These are phyloP conservation scores for Carpinus fangiana DNA, from an alignment of 306 rosid genomes.

Conservation along the genomic window DNA sequence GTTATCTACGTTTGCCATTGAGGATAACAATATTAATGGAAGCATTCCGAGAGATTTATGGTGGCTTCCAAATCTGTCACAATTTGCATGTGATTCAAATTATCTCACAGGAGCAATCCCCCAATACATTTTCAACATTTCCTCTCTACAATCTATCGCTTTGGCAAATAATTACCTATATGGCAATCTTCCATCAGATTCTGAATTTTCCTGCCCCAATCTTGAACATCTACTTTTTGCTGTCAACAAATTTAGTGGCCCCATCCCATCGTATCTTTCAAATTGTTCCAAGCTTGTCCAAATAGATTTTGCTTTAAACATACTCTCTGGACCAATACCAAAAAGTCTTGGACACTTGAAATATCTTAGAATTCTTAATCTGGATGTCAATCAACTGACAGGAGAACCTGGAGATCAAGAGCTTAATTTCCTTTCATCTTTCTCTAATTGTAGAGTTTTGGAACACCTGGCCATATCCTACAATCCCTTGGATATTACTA, in stretches of 20 bases:
- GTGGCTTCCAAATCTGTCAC: not conserved
- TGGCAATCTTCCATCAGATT: not conserved
- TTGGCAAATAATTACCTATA: not conserved
- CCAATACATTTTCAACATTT: not conserved
- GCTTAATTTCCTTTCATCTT: not conserved
- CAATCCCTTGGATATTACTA: not conserved
- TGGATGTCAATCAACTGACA: not conserved
- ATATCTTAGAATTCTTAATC: not conserved
- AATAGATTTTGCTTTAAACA: no score
- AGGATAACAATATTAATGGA: accelerated
- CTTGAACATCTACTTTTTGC: not conserved
- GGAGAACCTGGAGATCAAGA: not conserved
- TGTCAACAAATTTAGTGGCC: not conserved
- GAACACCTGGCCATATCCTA: not conserved
- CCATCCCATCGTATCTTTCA: not conserved
- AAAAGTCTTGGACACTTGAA: not conserved
- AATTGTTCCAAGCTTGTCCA: not conserved
- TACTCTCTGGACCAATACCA: not conserved
- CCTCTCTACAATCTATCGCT: not conserved
- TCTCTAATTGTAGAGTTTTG: not conserved
- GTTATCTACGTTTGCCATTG: not conserved
- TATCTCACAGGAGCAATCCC: not conserved
- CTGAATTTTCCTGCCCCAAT: not conserved
- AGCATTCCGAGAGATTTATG: not conserved
- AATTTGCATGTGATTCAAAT: accelerated